Evolutionary conservation across 2,329 filamentous ascomycete species (phyloP).

Genomic region (Huntiella omanensis): DNA sequence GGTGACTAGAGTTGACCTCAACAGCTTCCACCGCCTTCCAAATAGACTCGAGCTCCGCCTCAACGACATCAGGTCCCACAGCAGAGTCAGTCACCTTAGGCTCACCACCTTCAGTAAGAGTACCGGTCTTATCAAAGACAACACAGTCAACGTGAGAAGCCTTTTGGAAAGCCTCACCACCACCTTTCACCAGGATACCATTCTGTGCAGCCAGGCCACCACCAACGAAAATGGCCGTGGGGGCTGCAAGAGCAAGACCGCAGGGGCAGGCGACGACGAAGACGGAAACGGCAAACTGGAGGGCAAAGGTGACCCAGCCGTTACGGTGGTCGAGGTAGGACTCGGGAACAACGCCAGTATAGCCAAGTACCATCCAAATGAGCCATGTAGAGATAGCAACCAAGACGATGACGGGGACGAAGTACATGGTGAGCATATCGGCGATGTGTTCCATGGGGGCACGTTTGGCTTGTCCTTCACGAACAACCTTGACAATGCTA

Average conservation of each 20-base stretch:
- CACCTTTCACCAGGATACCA: slow-evolving; percentile 67
- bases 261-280: slow-evolving; percentile 80
- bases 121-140: slow-evolving; percentile 81
- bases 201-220: slow-evolving; percentile 61
- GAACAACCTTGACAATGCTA: slow-evolving; percentile 57
- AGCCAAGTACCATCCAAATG: slow-evolving; percentile 48
- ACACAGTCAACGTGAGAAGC: slow-evolving; percentile 60
- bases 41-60: slow-evolving; percentile 15
- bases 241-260: slow-evolving; percentile 66
- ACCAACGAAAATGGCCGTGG: slow-evolving; percentile 70
- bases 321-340: slow-evolving; percentile 38
- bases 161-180: slow-evolving; percentile 72
- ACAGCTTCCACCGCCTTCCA: slow-evolving; percentile 38
- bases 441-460: slow-evolving; percentile 61
- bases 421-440: slow-evolving; percentile 54
- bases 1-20: slow-evolving; percentile 57
- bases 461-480: slow-evolving; percentile 57
- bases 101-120: slow-evolving; percentile 54
- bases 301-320: slow-evolving; percentile 54
- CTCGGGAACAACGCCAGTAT: slow-evolving; percentile 34
- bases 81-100: slow-evolving; percentile 44
- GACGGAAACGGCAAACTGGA: slow-evolving; percentile 70
- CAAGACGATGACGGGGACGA: slow-evolving; percentile 53
- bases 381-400: slow-evolving; percentile 54
- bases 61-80: slow-evolving; percentile 19